Base-by-base conservation (phyloP, 208 protist genomes). In the Trypanosoma vivax region DNA sequence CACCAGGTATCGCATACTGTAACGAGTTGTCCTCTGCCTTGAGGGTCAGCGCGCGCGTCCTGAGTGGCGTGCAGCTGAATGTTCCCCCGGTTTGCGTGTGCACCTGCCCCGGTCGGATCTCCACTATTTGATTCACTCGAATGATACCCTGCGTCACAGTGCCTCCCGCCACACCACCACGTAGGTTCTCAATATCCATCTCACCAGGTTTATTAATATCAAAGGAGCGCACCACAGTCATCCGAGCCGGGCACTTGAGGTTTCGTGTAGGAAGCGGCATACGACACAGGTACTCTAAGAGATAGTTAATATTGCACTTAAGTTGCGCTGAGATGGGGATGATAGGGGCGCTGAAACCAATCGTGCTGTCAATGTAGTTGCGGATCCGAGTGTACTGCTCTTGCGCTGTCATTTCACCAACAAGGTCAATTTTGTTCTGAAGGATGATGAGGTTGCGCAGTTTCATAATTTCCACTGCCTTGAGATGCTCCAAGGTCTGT, bases 401-500 rank as follows among this genome's bases (percentile, higher is more conserved):
- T 24, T 90, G 56, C 18, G 96, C 97, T 25, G 85, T 70, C 5
- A 74, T 71, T 65, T 99, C 83, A 35, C 96, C 95, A n/a, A 99
- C 90, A 5, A 99, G 81, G 82, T 99, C 99, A 61, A 99, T 99
- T 78, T 99, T 99, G 78, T 99, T 99, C 81, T 99, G 98, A n/a
- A 99, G 59, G 30, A 99, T 98, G 33, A 99, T 90, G 28, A 99
- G 90, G 67, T 99, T 68, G 37, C 86, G 76, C 11, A 99, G 73
- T 63, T 98, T 97, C 97, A 99, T 99, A 72, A 99, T 99, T 71
- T 99, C 98, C 42, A 99, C 97, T 31, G 98, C 98, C 50, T 97
- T 97, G 16, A 99, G 80, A 65, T 99, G 98, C 80, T 99, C 98
- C 9, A 88, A 68, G 27, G 90, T 96, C 70, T 96, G 90, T 29